Base-by-base conservation (phyloP, 176 grass and related monocot genomes). In the Bolboschoenus planiculmis region DNA sequence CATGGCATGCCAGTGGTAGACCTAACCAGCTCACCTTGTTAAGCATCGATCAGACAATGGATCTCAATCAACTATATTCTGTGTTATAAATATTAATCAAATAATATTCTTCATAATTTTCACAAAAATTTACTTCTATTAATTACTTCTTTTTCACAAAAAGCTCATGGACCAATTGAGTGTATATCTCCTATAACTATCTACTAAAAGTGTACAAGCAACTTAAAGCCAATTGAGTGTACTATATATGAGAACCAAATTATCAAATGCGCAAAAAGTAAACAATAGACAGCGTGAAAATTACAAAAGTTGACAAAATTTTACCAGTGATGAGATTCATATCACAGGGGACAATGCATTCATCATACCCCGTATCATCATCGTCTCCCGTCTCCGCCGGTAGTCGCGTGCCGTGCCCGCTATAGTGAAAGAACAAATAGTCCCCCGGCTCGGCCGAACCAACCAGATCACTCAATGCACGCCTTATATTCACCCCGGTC, bases 371-470 rank as follows among this genome's bases (percentile, higher is more conserved):
- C 5, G 90, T 99, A 84, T 95, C 91, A 81, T 95, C 96, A 51
- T 99, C 89, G 47, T 94, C 81, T n/a, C 95, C 95, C 36, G 92
- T 94, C 90, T 94, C 90, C 62, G 88, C 87, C 7, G 92, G 92
- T 26, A 95, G 78, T 73, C 85, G 90, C 16, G 83, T 88, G 5
- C 92, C 96, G 59, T 95, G 96, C 48, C 87, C 92, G 84, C 92
- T 99, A 85, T 93, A 99, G 84, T 99, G 96, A 73, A 99, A 90
- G 90, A 95, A 99, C 63, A 99, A 84, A 83, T 61, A 46, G 86
- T 95, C 96, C 30, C 90, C 89, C 1, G 85, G 74, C 0, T 85
- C 74, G 10, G 96, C 96, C 27, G 23, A 85, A 78, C 30, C 56
- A 29, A 99, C 83, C 53, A 99, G 90, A 11, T 87, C 58, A 75